Conservation (phyloP, 495 filamentous ascomycete species). For the Penicillium lividum region DNA sequence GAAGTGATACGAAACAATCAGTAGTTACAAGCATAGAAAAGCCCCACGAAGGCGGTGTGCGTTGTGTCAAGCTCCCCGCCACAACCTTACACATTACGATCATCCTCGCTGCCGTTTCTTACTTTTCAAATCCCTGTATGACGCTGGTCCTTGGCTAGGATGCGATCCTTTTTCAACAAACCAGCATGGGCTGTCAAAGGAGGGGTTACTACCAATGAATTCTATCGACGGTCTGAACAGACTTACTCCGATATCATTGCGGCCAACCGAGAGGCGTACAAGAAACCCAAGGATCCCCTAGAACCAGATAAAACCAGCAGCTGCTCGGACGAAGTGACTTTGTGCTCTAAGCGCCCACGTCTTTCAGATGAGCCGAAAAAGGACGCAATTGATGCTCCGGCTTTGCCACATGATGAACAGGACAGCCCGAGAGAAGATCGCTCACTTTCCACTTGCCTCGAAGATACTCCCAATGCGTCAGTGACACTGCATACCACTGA, state of each 20-base stretch:
- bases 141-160: conserved; percentile 22
- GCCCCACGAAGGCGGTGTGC: conserved; percentile 7
- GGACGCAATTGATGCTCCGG: not conserved
- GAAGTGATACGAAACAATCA: not conserved
- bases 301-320: not conserved
- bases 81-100: not conserved
- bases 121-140: not conserved
- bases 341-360: conserved; percentile 11
- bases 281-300: conserved; percentile 22
- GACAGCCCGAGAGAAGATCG: not conserved
- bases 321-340: not conserved
- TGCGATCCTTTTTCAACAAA: conserved; percentile 68
- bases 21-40: not conserved
- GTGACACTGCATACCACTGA: not conserved
- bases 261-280: conserved; percentile 45
- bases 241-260: conserved; percentile 60
- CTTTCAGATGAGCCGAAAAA: conserved; percentile 5
- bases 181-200: conserved; percentile 55
- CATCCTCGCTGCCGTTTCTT: not conserved
- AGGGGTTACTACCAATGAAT: conserved; percentile 50
- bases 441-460: not conserved
- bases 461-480: not conserved
- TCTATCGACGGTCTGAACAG: conserved; percentile 69
- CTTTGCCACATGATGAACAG: not conserved
- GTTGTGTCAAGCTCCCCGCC: not conserved